These are phyloP conservation scores for Candida xyloterini DNA, from an alignment of 805 yeast genomes.

Conservation along the genomic window DNA sequence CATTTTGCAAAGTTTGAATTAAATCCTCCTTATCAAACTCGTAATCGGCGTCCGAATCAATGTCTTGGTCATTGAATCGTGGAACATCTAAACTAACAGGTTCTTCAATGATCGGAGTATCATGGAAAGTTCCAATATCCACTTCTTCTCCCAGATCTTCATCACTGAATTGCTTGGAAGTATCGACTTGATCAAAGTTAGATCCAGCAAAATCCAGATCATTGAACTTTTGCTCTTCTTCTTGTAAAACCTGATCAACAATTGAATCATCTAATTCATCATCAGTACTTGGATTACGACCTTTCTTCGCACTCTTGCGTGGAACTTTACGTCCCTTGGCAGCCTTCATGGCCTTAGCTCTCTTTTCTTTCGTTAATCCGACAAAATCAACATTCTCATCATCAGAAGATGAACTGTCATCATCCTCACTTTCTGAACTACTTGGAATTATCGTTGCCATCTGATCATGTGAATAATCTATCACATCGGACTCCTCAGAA, in stretches of 20 bases:
- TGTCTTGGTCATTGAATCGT: constrained; percentile 42
- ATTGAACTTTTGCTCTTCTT: constrained; percentile 38
- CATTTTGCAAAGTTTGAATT: constrained; percentile 37
- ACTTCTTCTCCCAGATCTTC: constrained; percentile 66
- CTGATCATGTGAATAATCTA: constrained; percentile 19
- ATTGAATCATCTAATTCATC: constrained; percentile 36
- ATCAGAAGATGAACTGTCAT: constrained; percentile 40
- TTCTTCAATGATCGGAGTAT: constrained; percentile 26
- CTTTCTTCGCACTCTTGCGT: constrained; percentile 16
- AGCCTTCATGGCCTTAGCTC: constrained; percentile 53
- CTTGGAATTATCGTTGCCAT: constrained; percentile 29
- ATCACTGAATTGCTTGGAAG: constrained; percentile 35
- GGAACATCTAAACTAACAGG: constrained; percentile 45
- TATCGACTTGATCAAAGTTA: constrained; percentile 33
- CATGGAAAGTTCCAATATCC: constrained; percentile 19
- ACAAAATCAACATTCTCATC: constrained; percentile 73
- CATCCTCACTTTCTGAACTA: constrained; percentile 38
- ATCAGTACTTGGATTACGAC: constrained; percentile 6
- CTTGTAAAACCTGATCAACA: constrained; percentile 41
- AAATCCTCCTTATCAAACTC: constrained; percentile 51
- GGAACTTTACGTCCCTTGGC: constrained; percentile 31
- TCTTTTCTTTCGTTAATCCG: constrained; percentile 63
- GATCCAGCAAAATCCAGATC: constrained; percentile 27
- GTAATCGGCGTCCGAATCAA: constrained; percentile 62
- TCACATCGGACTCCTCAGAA: constrained; percentile 23